These are phyloP conservation scores for Eutreptiella sp. DNA, from an alignment of 208 protist species.

Conservation along the genomic window DNA sequence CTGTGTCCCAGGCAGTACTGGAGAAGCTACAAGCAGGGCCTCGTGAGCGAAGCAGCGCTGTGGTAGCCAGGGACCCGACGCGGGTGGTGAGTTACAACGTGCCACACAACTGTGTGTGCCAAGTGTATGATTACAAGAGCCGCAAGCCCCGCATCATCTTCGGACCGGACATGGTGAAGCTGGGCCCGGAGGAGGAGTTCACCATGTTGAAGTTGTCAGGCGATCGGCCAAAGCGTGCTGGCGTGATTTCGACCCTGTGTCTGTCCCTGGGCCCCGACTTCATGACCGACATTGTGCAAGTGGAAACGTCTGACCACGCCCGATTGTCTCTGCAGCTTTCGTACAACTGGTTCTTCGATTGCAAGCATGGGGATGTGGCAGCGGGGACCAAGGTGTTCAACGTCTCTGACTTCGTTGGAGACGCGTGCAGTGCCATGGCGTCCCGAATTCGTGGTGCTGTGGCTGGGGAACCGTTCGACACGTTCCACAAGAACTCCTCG, in stretches of 20 bases:
- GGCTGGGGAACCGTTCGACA: slow-evolving; percentile 79
- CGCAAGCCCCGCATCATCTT: slow-evolving; percentile 70
- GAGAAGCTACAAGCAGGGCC: slow-evolving; percentile 36
- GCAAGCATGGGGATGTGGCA: slow-evolving; percentile 36
- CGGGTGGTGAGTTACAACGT: slow-evolving; percentile 79
- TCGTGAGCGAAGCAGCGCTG: slow-evolving; percentile 28
- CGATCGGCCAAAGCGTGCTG: slow-evolving; percentile 62
- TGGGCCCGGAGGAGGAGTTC: slow-evolving; percentile 73
- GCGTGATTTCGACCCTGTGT: slow-evolving; percentile 62
- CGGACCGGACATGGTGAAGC: slow-evolving; percentile 60
- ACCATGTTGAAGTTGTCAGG: slow-evolving; percentile 73
- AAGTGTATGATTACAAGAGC: slow-evolving; percentile 88
- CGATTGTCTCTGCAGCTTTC: slow-evolving; percentile 78
- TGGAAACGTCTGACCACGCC: slow-evolving; percentile 90
- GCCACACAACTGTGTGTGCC: slow-evolving; percentile 83
- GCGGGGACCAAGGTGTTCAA: slow-evolving; percentile 59
- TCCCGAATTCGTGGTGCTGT: slow-evolving; percentile 81
- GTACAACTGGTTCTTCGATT: slow-evolving; percentile 93
- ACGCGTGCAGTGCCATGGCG: slow-evolving; percentile 86
- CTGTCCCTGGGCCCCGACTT: slow-evolving; percentile 90
- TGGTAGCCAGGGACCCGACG: slow-evolving; percentile 53
- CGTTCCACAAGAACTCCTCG: slow-evolving; percentile 89
- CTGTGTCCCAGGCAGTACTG: slow-evolving; percentile 51
- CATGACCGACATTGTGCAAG: slow-evolving; percentile 81
- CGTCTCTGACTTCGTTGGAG: slow-evolving; percentile 90